Conservation (phyloP, 345 rosid genomes). For the Syzygium aromaticum region DNA sequence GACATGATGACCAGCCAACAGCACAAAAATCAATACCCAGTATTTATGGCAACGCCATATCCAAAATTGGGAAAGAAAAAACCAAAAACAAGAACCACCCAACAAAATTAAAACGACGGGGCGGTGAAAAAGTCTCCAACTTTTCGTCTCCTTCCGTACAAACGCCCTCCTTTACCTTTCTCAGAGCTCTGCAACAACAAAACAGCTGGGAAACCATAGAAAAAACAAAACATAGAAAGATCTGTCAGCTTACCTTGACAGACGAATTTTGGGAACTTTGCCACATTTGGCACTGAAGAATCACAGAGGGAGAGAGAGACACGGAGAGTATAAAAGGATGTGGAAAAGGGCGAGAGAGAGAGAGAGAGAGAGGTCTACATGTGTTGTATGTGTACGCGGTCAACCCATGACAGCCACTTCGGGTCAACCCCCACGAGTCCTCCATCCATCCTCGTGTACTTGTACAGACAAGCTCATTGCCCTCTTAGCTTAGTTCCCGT, state of each 20-base stretch:
- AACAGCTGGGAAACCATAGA: background rate
- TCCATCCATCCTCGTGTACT: background rate
- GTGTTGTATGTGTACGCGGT: background rate
- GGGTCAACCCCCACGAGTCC: background rate
- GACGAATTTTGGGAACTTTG: background rate
- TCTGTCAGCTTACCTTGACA: constrained; percentile 2
- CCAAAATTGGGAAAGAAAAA: background rate
- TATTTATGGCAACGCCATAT: background rate
- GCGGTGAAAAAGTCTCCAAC: background rate
- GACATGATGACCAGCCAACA: background rate
- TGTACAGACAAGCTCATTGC: background rate
- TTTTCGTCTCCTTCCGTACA: background rate
- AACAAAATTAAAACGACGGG: background rate
- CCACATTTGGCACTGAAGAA: constrained; percentile 5
- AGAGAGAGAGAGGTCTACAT: background rate
- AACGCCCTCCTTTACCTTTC: background rate
- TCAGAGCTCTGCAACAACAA: background rate
- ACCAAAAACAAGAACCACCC: background rate
- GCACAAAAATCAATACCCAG: background rate
- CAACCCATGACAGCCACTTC: background rate
- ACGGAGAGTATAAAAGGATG: background rate
- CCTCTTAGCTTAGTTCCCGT: background rate
- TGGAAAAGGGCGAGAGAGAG: background rate
- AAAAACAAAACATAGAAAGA: background rate
- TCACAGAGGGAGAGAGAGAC: background rate